Evolutionary conservation across 495 filamentous ascomycete genomes (phyloP).

Genomic region (Penicillium macrosclerotiorum): DNA sequence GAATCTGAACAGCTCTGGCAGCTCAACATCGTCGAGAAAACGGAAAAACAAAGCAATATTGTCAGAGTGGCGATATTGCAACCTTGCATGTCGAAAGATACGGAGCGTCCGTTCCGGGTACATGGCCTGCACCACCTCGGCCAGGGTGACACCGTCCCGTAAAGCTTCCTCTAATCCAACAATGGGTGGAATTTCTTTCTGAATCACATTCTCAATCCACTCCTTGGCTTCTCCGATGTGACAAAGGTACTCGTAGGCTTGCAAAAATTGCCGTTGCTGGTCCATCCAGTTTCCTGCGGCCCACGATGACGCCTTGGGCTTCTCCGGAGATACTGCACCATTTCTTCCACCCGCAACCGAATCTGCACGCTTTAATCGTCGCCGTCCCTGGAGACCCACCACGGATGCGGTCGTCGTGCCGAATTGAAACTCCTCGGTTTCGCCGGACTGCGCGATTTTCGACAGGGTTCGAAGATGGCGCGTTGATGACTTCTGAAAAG

Average conservation of each 20-base stretch:
- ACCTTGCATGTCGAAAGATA: slow-evolving; percentile 78
- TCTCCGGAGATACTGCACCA: slow-evolving; percentile 44
- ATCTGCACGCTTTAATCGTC: slow-evolving; percentile 74
- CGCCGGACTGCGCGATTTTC: slow-evolving; percentile 71
- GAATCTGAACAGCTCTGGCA: slow-evolving; percentile 97
- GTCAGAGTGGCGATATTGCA: slow-evolving; percentile 95
- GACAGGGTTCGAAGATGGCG: slow-evolving; percentile 87
- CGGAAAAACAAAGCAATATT: slow-evolving; percentile 94
- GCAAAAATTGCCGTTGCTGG: slow-evolving; percentile 90
- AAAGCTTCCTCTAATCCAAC: slow-evolving; percentile 94
- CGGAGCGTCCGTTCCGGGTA: slow-evolving; percentile 69
- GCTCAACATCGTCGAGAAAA: slow-evolving; percentile 86
- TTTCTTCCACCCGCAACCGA: slow-evolving; percentile 46
- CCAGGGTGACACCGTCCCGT: slow-evolving; percentile 89
- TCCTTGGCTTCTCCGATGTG: slow-evolving; percentile 99
- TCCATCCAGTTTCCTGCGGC: slow-evolving; percentile 97
- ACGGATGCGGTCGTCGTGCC: slow-evolving; percentile 75
- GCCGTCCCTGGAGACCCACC: slow-evolving; percentile 77
- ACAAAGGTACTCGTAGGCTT: slow-evolving; percentile 98
- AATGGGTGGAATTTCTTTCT: slow-evolving; percentile 86
- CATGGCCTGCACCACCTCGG: slow-evolving; percentile 92
- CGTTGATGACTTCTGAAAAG: slow-evolving; percentile 78
- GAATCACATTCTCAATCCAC: slow-evolving; percentile 96
- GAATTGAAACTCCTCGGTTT: slow-evolving; percentile 76
- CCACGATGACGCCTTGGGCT: slow-evolving; percentile 62